Evolutionary conservation across 139 green algal species (phyloP), one percentile per base, ranked within the genome.

Genomic region (Pycnococcus provasolii): DNA sequence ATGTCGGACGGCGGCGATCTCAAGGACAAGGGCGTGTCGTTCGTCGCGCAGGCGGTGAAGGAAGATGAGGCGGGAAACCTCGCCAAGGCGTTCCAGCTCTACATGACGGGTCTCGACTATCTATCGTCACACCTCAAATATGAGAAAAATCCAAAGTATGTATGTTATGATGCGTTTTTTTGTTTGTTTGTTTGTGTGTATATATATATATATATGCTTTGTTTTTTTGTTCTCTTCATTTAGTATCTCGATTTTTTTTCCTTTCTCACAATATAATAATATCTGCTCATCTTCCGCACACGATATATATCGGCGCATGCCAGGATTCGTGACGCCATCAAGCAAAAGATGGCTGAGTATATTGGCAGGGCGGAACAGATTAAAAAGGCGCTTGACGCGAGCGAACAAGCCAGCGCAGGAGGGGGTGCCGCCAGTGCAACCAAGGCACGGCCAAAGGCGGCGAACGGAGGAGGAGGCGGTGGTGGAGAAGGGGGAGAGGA

Each of bases 321-420:
- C 26, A 26, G 26, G 26, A 26, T 26, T 26, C 26, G 26, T 26
- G 68, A 79, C 26, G 68, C 72, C 2, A 68, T 82, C 15, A 67
- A 47, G 26, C 26, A 46, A 3, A 86, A 96, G 88, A 90, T 96
- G 68, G 84, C 81, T 60, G 92, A 97, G 57, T 99, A 99, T 67
- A 67, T 99, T 42, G 60, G 77, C 6, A 76, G 93, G 0, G 93
- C 93, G 3, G 91, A 99, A 81, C 87, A 95, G 79, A 75, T 99
- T 26, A 92, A 94, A 58, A 73, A 73, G 40, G 60, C 90, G 52
- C 46, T 95, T 39, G 79, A 84, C 51, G 81, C 70, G 4, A 26
- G 63, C 47, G 60, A 70, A 53, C 11, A 50, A 68, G 54, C 73
- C 77, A 26, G 61, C 68, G 64, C 62, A 69, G 54, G 58, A 61